A percentile compares a stretch with the other conserved stretches of the same genome.
These are phyloP conservation scores for Wickerhamiella cacticola DNA, from an alignment of 805 yeast genomes.

Conservation along the genomic window DNA sequence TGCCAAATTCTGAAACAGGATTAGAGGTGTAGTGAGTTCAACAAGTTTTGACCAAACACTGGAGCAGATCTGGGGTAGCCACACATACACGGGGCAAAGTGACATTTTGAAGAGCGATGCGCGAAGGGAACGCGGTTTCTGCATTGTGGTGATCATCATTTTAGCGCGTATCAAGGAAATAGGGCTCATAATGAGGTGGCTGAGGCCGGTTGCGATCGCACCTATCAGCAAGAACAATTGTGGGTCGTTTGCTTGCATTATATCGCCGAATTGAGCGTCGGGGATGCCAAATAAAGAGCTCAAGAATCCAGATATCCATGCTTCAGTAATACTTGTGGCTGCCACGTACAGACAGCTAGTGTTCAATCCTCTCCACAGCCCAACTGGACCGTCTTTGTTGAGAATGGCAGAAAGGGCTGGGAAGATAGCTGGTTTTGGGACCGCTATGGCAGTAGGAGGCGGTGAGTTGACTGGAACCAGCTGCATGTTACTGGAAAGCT, in stretches of 20 bases:
- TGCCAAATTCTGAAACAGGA: slow-evolving; percentile 47
- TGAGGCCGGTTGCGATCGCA: slow-evolving; percentile 55
- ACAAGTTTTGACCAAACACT: slow-evolving; percentile 49
- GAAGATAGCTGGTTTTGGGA: slow-evolving; percentile 25
- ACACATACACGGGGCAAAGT: slow-evolving; percentile 30
- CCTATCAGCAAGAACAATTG: slow-evolving; percentile 53
- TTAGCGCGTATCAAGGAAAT: slow-evolving; percentile 69
- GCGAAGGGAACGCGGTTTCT: slow-evolving; percentile 51
- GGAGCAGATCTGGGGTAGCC: slow-evolving; percentile 58
- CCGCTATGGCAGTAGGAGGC: not conserved
- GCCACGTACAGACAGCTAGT: slow-evolving; percentile 68
- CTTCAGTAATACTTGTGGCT: slow-evolving; percentile 61
- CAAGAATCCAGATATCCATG: slow-evolving; percentile 83
- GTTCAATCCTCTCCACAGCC: slow-evolving; percentile 60
- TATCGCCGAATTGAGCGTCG: slow-evolving; percentile 77
- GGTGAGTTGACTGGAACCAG: slow-evolving; percentile 11
- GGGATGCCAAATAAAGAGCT: slow-evolving; percentile 75
- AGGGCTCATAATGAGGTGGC: slow-evolving; percentile 67
- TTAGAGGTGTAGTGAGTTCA: slow-evolving; percentile 52
- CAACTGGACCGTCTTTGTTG: slow-evolving; percentile 52
- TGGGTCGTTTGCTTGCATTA: slow-evolving; percentile 60
- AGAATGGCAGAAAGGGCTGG: slow-evolving; percentile 38
- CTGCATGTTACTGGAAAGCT: slow-evolving; percentile 9
- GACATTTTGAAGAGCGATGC: slow-evolving; percentile 38
- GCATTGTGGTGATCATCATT: slow-evolving; percentile 41